Base-by-base conservation (phyloP, 768 basidiomycete genomes). In the Hysterangium stoloniferum region DNA sequence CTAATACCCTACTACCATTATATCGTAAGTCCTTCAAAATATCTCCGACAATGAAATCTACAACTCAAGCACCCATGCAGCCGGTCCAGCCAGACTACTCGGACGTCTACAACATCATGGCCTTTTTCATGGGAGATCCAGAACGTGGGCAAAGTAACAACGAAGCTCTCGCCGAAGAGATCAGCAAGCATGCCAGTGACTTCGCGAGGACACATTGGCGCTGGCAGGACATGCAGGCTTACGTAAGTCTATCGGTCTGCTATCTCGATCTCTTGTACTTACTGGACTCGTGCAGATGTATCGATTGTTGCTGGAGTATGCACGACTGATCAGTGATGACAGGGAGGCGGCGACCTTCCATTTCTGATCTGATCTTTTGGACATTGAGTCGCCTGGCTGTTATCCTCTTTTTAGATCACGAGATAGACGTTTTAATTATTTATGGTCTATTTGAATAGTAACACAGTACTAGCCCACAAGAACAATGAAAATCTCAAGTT, bases 111-210 rank as follows among this genome's bases (percentile, higher is more conserved):
- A 86, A 89, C 56, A 68, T 79, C 4, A 71, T 86, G 44, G 64
- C 80, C 1, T 91, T 91, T 68, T 88, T 88, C 66, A 75, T 78
- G 0, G 83, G 85, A 0, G 74, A 76, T 56, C 71, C 70, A 6
- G 68, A 75, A 7, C 40, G 22, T 25, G 78, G 80, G 15, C 71
- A 74, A 32, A 74, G 73, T 8, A 78, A 69, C 0, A 84, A 86
- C 55, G 83, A 87, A 47, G 73, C 69, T 1, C 57, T 84, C 34
- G 84, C 75, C 1, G 61, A 61, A 40, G 72, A 70, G 49, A 84
- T 86, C 32, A 84, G 80, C 0, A 48, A 61, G 2, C 68, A 73
- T 0, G 82, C 84, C 0, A 67, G 72, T 27, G 64, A 71, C 25
- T 85, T 82, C 80, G 79, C 76, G 48, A 58, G 65, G 51, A 62